Evolutionary conservation across 306 rosid species (phyloP), one percentile per base, ranked within the genome.

Genomic region (Prosopis cineraria): DNA sequence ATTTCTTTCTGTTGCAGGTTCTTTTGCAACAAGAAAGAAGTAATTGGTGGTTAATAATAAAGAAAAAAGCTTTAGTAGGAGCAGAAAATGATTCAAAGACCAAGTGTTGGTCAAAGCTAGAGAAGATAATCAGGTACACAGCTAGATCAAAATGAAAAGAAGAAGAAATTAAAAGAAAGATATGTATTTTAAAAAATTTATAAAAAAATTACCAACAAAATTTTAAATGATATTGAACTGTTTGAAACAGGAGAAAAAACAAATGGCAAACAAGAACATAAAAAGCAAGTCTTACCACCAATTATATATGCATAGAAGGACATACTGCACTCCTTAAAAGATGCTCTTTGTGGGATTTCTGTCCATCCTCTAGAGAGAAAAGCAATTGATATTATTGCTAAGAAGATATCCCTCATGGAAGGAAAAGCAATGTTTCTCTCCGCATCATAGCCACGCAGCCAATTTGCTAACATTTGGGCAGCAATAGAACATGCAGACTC

Each of bases 391-490:
- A 87, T 64, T 80, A 84, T 41, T 34, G 93, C 93, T 82, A 92
- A 83, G 79, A 92, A 64, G 73, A 94, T 70, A 68, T 84, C 79
- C 34, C 85, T 80, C 40, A 68, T 76, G 70, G 91, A 87, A 84
- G 92, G 88, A 79, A 86, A 76, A 5, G 50, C 58, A 27, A 84
- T 66, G 74, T 47, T 88, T 79, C 74, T 85, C 78, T 75, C 87
- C 17, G 43, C 74, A 68, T 72, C 78, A 85, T 92, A 70, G 52
- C 84, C 92, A 59, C 89, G 58, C 73, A 92, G 84, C 93, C 97
- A 89, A 86, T 94, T 92, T 72, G 94, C 88, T 88, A 92, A 82
- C 73, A 89, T 75, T 83, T 94, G 97, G 86, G 91, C 87, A 75
- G 89, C 95, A 80, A 94, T 85, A 76, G 77, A 83, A 68, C 89